A percentile compares a stretch with the other conserved stretches of the same genome.
phyloP scores from a whole-genome alignment of 1,139 yeast genomes.

The Kodamaea sp. region DNA sequence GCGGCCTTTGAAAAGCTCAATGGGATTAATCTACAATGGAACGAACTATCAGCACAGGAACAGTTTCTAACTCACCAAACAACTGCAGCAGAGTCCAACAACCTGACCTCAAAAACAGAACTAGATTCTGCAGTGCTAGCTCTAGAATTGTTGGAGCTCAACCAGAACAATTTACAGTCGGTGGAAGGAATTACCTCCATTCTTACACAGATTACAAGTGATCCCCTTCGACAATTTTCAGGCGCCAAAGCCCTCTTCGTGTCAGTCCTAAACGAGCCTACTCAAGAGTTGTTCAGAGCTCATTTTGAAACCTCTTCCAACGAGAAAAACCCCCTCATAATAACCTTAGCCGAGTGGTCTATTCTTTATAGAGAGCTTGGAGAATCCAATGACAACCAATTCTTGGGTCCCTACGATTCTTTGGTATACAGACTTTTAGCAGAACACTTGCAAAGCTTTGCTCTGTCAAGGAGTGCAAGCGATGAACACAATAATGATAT shows the following conservation, averaged over 20 bases:
- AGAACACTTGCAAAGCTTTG: slow-evolving; percentile 1
- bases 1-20: slow-evolving; percentile 17
- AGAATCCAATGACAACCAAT: background rate
- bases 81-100: slow-evolving; percentile 11
- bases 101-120: slow-evolving; percentile 3
- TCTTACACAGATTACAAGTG: slow-evolving; percentile 2
- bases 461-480: slow-evolving; percentile 3
- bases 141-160: slow-evolving; percentile 2
- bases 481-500: slow-evolving; percentile 10
- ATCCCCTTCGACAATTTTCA: slow-evolving; percentile 2
- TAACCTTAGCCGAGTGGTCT: slow-evolving; percentile 19
- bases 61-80: slow-evolving; percentile 19
- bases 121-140: slow-evolving; percentile 5
- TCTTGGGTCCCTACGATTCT: slow-evolving; percentile 13
- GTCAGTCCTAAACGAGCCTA: slow-evolving; percentile 5
- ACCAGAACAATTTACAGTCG: background rate
- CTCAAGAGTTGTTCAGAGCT: slow-evolving; percentile 12
- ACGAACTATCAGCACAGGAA: slow-evolving; percentile 21
- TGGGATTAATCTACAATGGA: slow-evolving; percentile 18
- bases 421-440: slow-evolving; percentile 10
- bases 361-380: slow-evolving; percentile 15
- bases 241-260: slow-evolving; percentile 2
- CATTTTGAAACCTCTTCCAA: slow-evolving; percentile 6
- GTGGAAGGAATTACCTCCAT: background rate
- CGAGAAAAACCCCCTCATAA: slow-evolving; percentile 7